Percentiles rank a stretch among this genome's conserved stretches.
phyloP scores from a whole-genome alignment of 73 alveolate genomes.

The Vitrella brassicaformis region DNA sequence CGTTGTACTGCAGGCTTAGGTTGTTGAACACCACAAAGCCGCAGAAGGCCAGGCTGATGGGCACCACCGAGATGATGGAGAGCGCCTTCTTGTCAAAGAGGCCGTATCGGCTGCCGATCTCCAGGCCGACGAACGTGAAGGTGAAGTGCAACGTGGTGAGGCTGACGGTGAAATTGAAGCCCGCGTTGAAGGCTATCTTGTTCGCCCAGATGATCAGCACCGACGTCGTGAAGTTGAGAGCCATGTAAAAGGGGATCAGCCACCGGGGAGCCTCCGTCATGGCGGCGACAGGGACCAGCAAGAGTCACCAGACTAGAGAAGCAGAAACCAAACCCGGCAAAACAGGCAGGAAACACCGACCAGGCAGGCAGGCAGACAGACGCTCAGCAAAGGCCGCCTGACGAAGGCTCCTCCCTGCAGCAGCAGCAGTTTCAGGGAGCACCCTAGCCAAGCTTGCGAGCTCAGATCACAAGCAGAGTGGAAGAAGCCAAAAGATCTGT shows the following conservation, averaged over 20 bases:
- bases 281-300: no score
- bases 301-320: no score
- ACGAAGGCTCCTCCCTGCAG: no score
- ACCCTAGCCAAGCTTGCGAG: no score
- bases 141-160: neutral
- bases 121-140: neutral
- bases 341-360: no score
- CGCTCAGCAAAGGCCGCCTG: no score
- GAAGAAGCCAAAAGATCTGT: no score
- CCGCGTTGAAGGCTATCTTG: neutral
- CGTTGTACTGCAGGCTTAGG: neutral
- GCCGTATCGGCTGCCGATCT: neutral
- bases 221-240: neutral
- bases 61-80: neutral
- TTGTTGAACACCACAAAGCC: neutral
- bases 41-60: neutral
- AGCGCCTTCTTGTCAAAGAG: neutral
- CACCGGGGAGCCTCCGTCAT: neutral
- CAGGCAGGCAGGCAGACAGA: no score
- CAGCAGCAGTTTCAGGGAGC: no score
- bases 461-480: no score
- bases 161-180: neutral
- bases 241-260: neutral
- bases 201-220: neutral
- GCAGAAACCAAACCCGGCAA: no score